Base-by-base conservation (phyloP, 352 stramenopile genomes). In the Pythium aristosporum region DNA sequence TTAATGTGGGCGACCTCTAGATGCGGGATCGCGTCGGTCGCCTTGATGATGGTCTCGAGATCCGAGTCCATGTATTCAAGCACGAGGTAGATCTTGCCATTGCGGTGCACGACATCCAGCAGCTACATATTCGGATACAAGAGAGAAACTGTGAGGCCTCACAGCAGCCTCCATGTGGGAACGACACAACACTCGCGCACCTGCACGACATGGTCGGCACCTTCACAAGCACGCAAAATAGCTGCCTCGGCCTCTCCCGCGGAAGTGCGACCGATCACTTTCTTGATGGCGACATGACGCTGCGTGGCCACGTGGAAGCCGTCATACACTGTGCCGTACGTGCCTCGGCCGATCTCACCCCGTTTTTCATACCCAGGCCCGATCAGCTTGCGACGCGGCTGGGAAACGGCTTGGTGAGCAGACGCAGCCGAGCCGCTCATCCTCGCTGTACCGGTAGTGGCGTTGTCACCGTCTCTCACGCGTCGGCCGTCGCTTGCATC, bases 1-100 rank as follows among this genome's bases (percentile, higher is more conserved):
- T 92, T 94, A 10, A 92, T 73, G 30, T 89, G 76, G 5, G 74
- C 57, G 20, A 89, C 57, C 0, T 73, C 60, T 5, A 94, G 69
- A 32, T 62, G 66, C 10, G 73, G 75, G 0, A 74, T 51, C 12
- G 68, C 63, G 13, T 76, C 74, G 30, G 75, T 79, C 0, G 73
- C 63, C 37, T 75, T 64, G 48, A 94, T 67, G 2, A 90, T 57
- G 16, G 68, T 77, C 67, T 94, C 82, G 20, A 94, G 64, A 58
- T 94, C 85, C 64, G 77, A 86, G 52, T 89, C 79, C 84, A 94
- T 91, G 60, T 80, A 88, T 58, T 94, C 85, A 16, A 92, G 58
- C 21, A 94, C 71, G 59, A 94, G 43, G 23, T 86, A 89, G 36
- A 90, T 57, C 62, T 89, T 92, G 51, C 74, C 79, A 69, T 86